phyloP scores from a whole-genome alignment of 75 land plant species.

The Cunninghamia lanceolata region DNA sequence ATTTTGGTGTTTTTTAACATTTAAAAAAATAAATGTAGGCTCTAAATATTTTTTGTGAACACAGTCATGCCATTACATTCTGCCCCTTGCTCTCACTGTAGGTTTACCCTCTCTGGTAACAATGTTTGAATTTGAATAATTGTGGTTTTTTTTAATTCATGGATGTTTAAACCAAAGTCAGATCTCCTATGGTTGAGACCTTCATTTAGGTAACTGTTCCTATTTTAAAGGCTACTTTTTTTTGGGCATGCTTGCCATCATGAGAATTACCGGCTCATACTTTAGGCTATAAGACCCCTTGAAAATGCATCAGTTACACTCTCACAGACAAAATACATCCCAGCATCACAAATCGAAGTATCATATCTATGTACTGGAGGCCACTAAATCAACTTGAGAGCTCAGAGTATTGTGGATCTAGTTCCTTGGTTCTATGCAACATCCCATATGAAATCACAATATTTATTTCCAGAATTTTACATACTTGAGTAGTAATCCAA shows the following conservation, averaged over 20 bases:
- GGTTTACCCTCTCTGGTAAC: no score
- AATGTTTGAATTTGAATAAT: not conserved
- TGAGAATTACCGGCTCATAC: not conserved
- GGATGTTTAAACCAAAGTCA: not conserved
- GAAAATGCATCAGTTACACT: not conserved
- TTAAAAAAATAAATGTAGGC: no score
- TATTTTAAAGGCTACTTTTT: not conserved
- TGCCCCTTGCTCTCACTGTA: no score
- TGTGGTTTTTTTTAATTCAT: not conserved
- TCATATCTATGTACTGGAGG: not conserved
- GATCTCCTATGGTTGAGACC: not conserved
- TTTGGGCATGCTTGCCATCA: not conserved
- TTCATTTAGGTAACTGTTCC: not conserved
- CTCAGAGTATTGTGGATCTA: not conserved
- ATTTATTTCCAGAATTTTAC: not conserved
- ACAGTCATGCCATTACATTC: no score
- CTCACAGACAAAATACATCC: not conserved
- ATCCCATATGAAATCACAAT: not conserved
- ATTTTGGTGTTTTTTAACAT: no score
- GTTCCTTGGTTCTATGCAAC: not conserved
- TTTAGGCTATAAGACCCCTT: not conserved
- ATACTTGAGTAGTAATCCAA: not conserved
- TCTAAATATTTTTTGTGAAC: no score
- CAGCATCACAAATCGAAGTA: not conserved
- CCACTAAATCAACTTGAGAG: not conserved